Evolutionary conservation across 225 moss, liverwort and hornwort genomes (phyloP), one percentile per base, ranked within the genome.

Genomic region (Straminergon stramineum): DNA sequence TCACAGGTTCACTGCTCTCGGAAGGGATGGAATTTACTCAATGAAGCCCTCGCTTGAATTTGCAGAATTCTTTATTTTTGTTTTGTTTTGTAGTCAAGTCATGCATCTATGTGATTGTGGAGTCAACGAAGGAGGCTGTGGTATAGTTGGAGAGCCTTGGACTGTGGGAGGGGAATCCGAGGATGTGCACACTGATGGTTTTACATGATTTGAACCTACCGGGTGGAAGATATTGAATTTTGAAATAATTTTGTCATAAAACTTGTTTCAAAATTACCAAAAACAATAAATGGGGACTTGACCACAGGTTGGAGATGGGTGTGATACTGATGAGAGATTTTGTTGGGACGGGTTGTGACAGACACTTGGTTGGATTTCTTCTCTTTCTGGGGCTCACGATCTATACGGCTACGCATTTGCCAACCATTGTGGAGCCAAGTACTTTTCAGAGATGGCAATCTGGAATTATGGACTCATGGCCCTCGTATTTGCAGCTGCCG

Each of bases 351-450:
- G 80, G 69, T 63, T 81, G 90, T 88, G 89, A 82, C 95, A 98
- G 97, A 82, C 99, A 99, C 94, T 89, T 99, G 92, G 84, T 95
- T 43, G 99, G 99, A 23, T 99, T 99, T 82, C 88, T 97, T 53
- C 91, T 99, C 60, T 99, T 99, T 86, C 66, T 96, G 81, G 96
- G 95, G 55, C 94, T 99, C 81, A 97, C 99, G 23, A 89, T 95
- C 62, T 96, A 95, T 76, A 97, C 99, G 41, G 94, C 92, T 63
- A 88, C 85, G 58, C 90, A 94, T 85, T 68, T 96, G 87, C 99
- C 97, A 39, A 86, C 80, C 74, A 90, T 96, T 65, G 91, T 94
- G 90, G 92, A 96, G 90, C 96, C 94, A 17, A 71, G 52, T 11
- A 90, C 92, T 79, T 64, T 96, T 20, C 92, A 92, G 22, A 89